phyloP scores from a whole-genome alignment of 2,329 filamentous ascomycete species.

The Aspergillus piperis region DNA sequence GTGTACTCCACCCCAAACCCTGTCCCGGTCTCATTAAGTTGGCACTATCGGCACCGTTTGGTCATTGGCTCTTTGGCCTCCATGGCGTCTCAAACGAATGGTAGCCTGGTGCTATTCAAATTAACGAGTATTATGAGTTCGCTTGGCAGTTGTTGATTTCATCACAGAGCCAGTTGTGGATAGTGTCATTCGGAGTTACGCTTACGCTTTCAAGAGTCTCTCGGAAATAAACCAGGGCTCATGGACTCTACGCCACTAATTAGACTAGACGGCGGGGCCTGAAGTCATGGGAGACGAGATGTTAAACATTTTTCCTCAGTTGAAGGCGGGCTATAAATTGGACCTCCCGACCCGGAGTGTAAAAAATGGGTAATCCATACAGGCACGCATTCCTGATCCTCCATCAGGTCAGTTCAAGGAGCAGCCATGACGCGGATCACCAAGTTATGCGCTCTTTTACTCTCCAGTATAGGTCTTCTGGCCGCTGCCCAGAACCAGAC shows the following conservation, averaged over 20 bases:
- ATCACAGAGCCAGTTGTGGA: background rate
- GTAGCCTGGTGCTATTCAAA: background rate
- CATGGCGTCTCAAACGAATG: background rate
- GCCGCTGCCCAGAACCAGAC: constrained; percentile 18
- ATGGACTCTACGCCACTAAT: background rate
- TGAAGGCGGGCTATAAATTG: background rate
- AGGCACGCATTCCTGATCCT: background rate
- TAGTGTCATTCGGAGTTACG: background rate
- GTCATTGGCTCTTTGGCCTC: background rate
- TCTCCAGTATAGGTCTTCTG: constrained; percentile 15
- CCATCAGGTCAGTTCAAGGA: background rate
- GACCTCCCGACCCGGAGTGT: background rate
- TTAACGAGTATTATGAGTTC: background rate
- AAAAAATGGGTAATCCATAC: background rate
- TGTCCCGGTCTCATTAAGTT: background rate
- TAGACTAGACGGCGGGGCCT: background rate
- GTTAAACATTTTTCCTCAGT: background rate
- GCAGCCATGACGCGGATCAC: constrained; percentile 15
- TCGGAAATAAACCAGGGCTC: background rate
- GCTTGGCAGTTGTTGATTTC: background rate
- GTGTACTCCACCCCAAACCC: background rate
- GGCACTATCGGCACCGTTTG: background rate
- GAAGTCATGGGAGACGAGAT: background rate
- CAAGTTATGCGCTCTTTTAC: constrained; percentile 11
- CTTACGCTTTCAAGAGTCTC: background rate